Conservation (phyloP, 192 early-diverging fungal species). For the Irineochytrium annulatum region DNA sequence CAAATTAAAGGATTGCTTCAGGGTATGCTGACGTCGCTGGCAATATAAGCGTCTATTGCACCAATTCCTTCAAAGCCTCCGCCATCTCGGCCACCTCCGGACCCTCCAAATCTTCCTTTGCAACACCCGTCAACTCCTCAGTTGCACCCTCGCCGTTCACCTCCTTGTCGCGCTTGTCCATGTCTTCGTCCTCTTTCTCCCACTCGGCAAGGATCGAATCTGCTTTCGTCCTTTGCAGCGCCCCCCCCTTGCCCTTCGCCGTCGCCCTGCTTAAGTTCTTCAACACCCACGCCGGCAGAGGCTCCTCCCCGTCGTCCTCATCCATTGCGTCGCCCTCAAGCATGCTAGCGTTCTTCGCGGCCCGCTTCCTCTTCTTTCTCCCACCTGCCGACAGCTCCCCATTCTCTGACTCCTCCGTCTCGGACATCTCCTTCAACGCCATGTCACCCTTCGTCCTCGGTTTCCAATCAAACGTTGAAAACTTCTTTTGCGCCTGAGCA, state of each 20-base stretch:
- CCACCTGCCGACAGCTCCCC: not conserved
- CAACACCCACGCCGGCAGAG: not conserved
- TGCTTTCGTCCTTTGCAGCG: too few relatives aligned
- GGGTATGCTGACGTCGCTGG: too few relatives aligned
- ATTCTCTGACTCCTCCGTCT: not conserved
- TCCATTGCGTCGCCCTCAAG: not conserved
- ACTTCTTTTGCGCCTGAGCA: not conserved
- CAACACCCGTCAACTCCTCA: too few relatives aligned
- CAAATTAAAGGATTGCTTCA: too few relatives aligned
- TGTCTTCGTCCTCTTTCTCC: slow-evolving; percentile 1
- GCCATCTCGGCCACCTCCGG: not conserved
- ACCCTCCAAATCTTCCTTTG: too few relatives aligned
- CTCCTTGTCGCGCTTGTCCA: not conserved
- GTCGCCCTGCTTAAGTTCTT: not conserved
- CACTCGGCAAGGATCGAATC: not conserved
- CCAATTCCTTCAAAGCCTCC: not conserved
- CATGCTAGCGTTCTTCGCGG: not conserved
- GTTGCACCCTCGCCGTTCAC: not conserved
- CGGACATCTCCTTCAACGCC: not conserved
- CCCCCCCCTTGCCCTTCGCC: not conserved
- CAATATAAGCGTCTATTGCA: too few relatives aligned
- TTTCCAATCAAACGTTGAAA: slow-evolving; percentile 3
- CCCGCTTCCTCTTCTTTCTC: not conserved
- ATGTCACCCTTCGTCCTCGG: slow-evolving; percentile 1
- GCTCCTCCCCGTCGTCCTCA: not conserved